Evolutionary conservation across 2,329 filamentous ascomycete genomes (phyloP).

Genomic region (Periconia sp.): DNA sequence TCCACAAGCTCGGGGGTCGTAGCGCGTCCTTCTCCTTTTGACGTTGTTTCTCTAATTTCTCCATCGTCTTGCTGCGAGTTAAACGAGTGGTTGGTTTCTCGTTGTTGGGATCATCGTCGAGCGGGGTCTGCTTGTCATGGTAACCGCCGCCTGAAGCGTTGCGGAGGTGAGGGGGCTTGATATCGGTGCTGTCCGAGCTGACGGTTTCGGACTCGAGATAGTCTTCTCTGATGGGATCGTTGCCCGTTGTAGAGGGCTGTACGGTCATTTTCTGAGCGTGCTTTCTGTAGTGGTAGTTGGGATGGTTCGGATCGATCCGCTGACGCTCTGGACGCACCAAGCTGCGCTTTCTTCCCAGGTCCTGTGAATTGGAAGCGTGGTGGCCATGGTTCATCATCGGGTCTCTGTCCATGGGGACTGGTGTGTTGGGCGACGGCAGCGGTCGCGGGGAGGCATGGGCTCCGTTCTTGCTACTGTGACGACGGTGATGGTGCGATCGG

Average conservation of each 20-base stretch:
- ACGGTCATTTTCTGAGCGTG: slow-evolving; percentile 93
- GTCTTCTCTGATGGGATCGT: slow-evolving; percentile 84
- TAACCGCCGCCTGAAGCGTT: slow-evolving; percentile 42
- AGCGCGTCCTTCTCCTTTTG: slow-evolving; percentile 65
- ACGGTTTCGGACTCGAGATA: slow-evolving; percentile 55
- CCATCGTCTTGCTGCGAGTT: slow-evolving; percentile 62
- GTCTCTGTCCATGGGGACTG: slow-evolving; percentile 51
- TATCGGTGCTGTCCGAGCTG: slow-evolving; percentile 65
- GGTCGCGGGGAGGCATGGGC: slow-evolving; percentile 43
- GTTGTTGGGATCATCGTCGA: slow-evolving; percentile 27
- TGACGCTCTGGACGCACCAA: slow-evolving; percentile 87
- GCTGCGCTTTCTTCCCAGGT: slow-evolving; percentile 75
- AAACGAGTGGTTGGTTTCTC: slow-evolving; percentile 59
- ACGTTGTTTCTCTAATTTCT: slow-evolving; percentile 61
- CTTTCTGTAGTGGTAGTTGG: slow-evolving; percentile 93
- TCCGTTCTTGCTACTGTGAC: slow-evolving; percentile 31
- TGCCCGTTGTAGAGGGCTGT: slow-evolving; percentile 86
- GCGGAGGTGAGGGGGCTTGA: slow-evolving; percentile 46
- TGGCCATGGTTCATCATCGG: slow-evolving; percentile 51
- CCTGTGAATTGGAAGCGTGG: slow-evolving; percentile 44
- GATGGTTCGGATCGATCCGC: slow-evolving; percentile 81
- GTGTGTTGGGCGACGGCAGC: slow-evolving; percentile 49
- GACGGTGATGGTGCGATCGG: slow-evolving; percentile 49
- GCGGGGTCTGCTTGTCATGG: slow-evolving; percentile 40
- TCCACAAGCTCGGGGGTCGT: slow-evolving; percentile 86